Evolutionary conservation across 495 filamentous ascomycete species (phyloP).

Genomic region (Talaromyces trachyspermus): DNA sequence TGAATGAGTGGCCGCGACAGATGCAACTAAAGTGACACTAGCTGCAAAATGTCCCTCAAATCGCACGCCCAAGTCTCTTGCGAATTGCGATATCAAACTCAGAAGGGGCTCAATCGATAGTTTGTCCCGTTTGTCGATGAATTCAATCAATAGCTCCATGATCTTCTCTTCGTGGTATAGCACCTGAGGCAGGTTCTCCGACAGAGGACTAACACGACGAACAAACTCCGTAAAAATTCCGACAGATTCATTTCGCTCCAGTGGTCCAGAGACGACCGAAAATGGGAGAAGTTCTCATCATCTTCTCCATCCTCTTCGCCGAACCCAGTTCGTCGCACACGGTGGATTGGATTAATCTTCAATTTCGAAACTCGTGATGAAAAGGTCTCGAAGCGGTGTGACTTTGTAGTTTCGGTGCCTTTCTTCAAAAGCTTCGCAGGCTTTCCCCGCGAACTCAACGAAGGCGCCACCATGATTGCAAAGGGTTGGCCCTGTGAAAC

Average conservation of each 20-base stretch:
- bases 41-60: conserved; percentile 83
- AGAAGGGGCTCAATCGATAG: conserved; percentile 78
- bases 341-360: conserved; percentile 85
- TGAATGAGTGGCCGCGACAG: conserved; percentile 52
- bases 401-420: conserved; percentile 65
- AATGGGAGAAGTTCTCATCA: conserved; percentile 69
- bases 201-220: conserved; percentile 63
- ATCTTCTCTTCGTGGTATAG: conserved; percentile 81
- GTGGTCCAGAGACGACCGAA: conserved; percentile 70
- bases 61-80: conserved; percentile 77
- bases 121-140: conserved; percentile 68
- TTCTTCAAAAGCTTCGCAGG: conserved; percentile 52
- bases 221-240: conserved; percentile 67
- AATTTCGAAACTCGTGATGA: conserved; percentile 87
- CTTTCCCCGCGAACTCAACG: conserved; percentile 58
- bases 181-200: conserved; percentile 85
- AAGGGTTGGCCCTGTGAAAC: conserved; percentile 18
- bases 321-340: conserved; percentile 73
- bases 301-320: conserved; percentile 52
- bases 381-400: conserved; percentile 87
- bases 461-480: conserved; percentile 45
- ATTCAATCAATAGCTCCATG: conserved; percentile 65
- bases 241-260: conserved; percentile 91
- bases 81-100: conserved; percentile 78
- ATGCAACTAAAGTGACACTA: conserved; percentile 59